These are phyloP conservation scores for Neurospora terricola DNA, from an alignment of 495 filamentous ascomycete genomes.

Conservation along the genomic window DNA sequence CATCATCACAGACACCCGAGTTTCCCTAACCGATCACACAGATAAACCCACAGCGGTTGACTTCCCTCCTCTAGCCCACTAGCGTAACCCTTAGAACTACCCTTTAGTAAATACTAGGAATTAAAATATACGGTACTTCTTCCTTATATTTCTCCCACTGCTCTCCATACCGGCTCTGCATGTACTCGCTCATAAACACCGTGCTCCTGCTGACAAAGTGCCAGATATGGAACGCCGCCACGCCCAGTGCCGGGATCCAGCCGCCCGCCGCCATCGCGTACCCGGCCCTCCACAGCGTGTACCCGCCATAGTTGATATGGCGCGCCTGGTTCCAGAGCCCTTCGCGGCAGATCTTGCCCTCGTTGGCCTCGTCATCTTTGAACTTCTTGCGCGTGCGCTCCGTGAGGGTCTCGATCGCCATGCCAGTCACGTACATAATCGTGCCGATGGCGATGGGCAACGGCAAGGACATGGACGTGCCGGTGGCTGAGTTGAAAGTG, in stretches of 20 bases:
- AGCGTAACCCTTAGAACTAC: not conserved
- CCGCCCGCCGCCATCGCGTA: slow-evolving; percentile 41
- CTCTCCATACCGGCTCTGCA: slow-evolving; percentile 32
- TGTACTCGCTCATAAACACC: slow-evolving; percentile 42
- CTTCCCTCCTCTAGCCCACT: not conserved
- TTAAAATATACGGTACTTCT: slow-evolving; percentile 32
- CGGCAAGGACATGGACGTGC: slow-evolving; percentile 2
- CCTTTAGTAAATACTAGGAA: slow-evolving; percentile 33
- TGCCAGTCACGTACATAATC: slow-evolving; percentile 35
- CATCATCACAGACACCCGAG: not conserved
- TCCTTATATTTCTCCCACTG: slow-evolving; percentile 35
- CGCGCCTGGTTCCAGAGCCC: slow-evolving; percentile 44
- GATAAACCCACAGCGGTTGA: not conserved
- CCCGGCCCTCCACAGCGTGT: slow-evolving; percentile 44
- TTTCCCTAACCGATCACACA: not conserved
- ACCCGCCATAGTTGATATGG: slow-evolving; percentile 52
- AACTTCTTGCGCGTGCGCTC: slow-evolving; percentile 46
- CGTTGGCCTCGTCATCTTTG: slow-evolving; percentile 42
- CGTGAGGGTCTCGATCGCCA: slow-evolving; percentile 36
- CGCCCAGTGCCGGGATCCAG: slow-evolving; percentile 27
- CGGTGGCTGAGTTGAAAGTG: not conserved
- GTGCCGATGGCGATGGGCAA: slow-evolving; percentile 32
- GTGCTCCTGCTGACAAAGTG: slow-evolving; percentile 39
- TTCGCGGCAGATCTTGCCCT: slow-evolving; percentile 42
- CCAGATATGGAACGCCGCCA: slow-evolving; percentile 30